Conservation (phyloP, 2,329 filamentous ascomycete species). For the Calonectria pseudoreteaudii region DNA sequence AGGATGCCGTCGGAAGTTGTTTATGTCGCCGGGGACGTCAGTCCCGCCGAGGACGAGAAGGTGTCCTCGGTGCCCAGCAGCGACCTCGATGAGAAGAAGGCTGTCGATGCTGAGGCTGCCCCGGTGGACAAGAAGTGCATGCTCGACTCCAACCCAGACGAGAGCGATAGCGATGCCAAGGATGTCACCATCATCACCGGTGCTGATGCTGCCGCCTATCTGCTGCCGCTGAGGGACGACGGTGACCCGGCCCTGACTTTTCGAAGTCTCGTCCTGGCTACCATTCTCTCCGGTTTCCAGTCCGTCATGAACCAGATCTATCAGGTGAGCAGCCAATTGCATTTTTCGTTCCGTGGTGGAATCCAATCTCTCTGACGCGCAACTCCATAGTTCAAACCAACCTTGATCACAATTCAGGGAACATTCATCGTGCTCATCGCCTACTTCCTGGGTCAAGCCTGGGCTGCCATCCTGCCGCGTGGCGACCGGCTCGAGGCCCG, state of each 20-base stretch:
- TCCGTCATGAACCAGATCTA: conserved; percentile 69
- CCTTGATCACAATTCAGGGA: conserved; percentile 58
- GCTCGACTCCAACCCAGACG: conserved; percentile 30
- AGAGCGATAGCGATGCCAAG: conserved; percentile 51
- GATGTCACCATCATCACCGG: conserved; percentile 64
- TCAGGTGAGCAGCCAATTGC: conserved; percentile 49
- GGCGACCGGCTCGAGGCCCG: conserved; percentile 61
- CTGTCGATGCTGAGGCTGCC: conserved; percentile 9
- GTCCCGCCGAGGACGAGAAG: conserved; percentile 41
- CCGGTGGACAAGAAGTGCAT: background rate
- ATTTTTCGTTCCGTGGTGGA: background rate
- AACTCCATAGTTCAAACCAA: conserved; percentile 62
- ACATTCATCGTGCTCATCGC: conserved; percentile 69
- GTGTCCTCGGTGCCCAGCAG: conserved; percentile 34
- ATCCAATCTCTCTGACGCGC: conserved; percentile 14
- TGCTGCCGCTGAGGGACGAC: conserved; percentile 66
- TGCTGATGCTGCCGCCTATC: conserved; percentile 60
- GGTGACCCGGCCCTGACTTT: conserved; percentile 64
- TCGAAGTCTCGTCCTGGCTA: conserved; percentile 63
- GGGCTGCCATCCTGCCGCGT: conserved; percentile 56
- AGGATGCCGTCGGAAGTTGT: conserved; percentile 1
- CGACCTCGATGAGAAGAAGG: conserved; percentile 31
- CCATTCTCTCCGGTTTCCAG: conserved; percentile 63
- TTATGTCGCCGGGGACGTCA: background rate
- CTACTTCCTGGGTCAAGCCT: conserved; percentile 63